Evolutionary conservation across 2,329 filamentous ascomycete species (phyloP), one percentile per base, ranked within the genome.

Genomic region (Bertia moriformis): DNA sequence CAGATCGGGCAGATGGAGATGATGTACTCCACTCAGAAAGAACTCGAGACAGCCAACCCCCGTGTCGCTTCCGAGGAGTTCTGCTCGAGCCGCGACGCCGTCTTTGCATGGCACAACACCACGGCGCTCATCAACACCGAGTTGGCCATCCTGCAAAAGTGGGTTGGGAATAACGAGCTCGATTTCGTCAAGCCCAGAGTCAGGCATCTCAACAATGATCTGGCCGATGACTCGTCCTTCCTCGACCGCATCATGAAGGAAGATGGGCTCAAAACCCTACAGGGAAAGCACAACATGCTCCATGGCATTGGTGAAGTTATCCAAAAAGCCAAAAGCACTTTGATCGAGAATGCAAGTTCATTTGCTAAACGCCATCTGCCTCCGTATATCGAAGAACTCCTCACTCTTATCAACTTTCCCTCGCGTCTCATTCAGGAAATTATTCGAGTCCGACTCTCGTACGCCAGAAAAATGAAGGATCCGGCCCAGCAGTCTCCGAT

Each of bases 51-150:
- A 2, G 82, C 81, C 17, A 83, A 95, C 54, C 82, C 85, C 18
- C 65, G 80, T 30, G 83, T 85, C 39, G 78, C 74, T 19, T 93
- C 87, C 1, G 68, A 74, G 19, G 71, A 78, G 19, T 98, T 88
- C 60, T 69, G 73, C 44, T 80, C 88, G 44, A 86, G 86, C 19
- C 91, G 83, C 51, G 83, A 93, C 54, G 82, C 89, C 38, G 81
- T 98, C 46, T 77, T 94, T 44, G 80, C 89, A 3, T 98, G 91
- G 91, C 82, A 94, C 66, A 98, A 96, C 59, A 95, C 88, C 39
- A 95, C 88, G 20, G 79, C 89, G 53, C 77, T 94, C 53, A 96
- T 98, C 67, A 94, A 93, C 56, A 94, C 85, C 2, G 85, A 98
- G 57, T 72, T 98, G 42, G 78, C 78, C 13, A 88, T 96, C 45